Percentiles rank a stretch among this genome's conserved stretches.
Evolutionary conservation across 176 grass and related monocot species (phyloP).

Genomic region (Ananas comosus): DNA sequence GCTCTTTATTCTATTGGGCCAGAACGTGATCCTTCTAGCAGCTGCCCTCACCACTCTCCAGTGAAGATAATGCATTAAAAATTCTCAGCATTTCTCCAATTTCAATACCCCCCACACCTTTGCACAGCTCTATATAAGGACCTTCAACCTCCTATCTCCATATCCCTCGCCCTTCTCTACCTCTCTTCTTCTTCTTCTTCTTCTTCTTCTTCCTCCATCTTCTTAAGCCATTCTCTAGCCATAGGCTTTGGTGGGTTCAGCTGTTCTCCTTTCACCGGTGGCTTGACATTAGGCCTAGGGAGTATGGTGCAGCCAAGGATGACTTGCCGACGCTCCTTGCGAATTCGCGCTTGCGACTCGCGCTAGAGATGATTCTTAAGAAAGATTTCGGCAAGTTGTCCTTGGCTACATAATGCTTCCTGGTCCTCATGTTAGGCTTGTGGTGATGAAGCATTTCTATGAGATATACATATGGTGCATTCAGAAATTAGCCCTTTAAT

Average conservation of each 20-base stretch:
- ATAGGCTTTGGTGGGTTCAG: not conserved
- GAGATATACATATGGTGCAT: no score
- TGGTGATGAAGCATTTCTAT: conserved; percentile 11
- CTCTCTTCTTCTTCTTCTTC: not conserved
- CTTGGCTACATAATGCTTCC: conserved; percentile 80
- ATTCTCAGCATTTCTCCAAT: not conserved
- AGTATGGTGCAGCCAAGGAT: conserved; percentile 94
- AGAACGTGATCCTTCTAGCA: conserved; percentile 5
- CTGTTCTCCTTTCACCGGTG: conserved; percentile 16
- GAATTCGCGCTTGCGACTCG: not conserved
- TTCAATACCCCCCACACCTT: not conserved
- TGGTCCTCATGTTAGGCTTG: conserved; percentile 61
- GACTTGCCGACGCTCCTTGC: conserved; percentile 61
- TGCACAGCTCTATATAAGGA: conserved; percentile 11
- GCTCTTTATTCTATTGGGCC: conserved; percentile 3
- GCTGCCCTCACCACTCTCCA: conserved; percentile 9
- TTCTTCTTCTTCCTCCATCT: not conserved
- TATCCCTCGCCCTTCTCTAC: conserved; percentile 1
- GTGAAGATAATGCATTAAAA: conserved; percentile 24
- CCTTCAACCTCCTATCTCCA: not conserved
- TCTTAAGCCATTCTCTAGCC: no score
- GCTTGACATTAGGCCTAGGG: conserved; percentile 58
- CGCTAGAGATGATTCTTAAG: not conserved
- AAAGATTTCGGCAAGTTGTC: conserved; percentile 63
- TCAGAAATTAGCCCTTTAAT: no score